Evolutionary conservation across 2,329 filamentous ascomycete genomes (phyloP), one percentile per base, ranked within the genome.

Genomic region (Paradendryphiella salina): DNA sequence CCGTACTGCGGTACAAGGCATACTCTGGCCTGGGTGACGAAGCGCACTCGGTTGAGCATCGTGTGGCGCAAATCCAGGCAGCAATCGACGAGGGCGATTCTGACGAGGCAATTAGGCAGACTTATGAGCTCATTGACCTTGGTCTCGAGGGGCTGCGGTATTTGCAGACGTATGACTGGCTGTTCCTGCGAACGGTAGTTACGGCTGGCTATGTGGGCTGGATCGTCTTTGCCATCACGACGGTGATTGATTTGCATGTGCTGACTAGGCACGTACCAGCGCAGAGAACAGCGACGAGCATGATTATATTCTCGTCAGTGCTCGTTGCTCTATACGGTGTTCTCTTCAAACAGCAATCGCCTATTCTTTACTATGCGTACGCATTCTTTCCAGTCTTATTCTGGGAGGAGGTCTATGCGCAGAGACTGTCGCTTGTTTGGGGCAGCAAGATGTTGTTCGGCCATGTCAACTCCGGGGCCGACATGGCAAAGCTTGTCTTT

Each of bases 81-180:
- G 75, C 90, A 6, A 93, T 97, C 46, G 77, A 83, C 11, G 74
- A 75, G 8, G 85, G 82, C 6, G 79, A 82, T 37, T 85, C 86
- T 57, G 85, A 93, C 49, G 83, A 89, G 61, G 90, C 93, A 1
- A 96, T 97, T 61, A 79, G 84, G 50, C 83, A 89, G 63, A 90
- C 89, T 1, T 85, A 88, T 34, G 82, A 85, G 21, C 79, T 99
- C 11, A 88, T 97, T 53, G 82, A 87, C 52, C 76, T 89, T 42
- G 87, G 85, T 1, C 80, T 99, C 1, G 83, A 90, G 54, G 94
- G 94, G 6, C 77, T 99, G 53, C 84, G 94, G 42, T 99, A 99
- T 71, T 81, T 99, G 20, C 94, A 99, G 73, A 99, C 92, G 0
- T 99, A 99, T 66, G 94, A 99, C 76, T 99, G 94, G 94, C 80